Evolutionary conservation across 2,329 filamentous ascomycete species (phyloP).

Genomic region (Endoconidiophora laricicola): DNA sequence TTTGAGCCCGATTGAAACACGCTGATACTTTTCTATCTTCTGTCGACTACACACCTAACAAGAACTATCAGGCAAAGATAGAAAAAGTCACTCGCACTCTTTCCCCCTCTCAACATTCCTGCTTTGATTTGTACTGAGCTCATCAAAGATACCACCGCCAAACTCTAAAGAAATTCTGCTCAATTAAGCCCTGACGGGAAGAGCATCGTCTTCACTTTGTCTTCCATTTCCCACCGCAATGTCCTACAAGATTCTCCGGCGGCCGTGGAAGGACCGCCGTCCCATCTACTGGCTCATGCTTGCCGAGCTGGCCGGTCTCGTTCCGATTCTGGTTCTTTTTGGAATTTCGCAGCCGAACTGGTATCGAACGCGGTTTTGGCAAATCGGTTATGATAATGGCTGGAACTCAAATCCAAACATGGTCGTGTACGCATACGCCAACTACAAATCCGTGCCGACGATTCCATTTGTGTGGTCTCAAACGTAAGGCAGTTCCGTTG

Average conservation of each 20-base stretch:
- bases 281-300: conserved; percentile 47
- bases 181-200: background rate
- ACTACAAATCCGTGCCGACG: conserved; percentile 44
- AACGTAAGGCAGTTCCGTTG: conserved; percentile 35
- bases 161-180: background rate
- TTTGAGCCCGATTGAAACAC: no score
- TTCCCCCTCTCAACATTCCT: background rate
- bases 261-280: conserved; percentile 39
- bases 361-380: conserved; percentile 57
- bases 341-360: conserved; percentile 57
- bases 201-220: background rate
- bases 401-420: conserved; percentile 60
- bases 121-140: background rate
- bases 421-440: conserved; percentile 57
- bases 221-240: background rate
- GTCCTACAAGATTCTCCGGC: conserved; percentile 39
- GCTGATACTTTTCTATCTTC: no score
- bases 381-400: conserved; percentile 49
- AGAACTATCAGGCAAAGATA: no score
- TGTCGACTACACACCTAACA: no score
- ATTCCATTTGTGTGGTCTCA: conserved; percentile 57
- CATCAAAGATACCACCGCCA: no score
- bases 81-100: no score
- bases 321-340: conserved; percentile 52
- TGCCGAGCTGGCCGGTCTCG: conserved; percentile 46